Evolutionary conservation across 148 eudicot genomes (phyloP).

Genomic region (Rheum nobile): DNA sequence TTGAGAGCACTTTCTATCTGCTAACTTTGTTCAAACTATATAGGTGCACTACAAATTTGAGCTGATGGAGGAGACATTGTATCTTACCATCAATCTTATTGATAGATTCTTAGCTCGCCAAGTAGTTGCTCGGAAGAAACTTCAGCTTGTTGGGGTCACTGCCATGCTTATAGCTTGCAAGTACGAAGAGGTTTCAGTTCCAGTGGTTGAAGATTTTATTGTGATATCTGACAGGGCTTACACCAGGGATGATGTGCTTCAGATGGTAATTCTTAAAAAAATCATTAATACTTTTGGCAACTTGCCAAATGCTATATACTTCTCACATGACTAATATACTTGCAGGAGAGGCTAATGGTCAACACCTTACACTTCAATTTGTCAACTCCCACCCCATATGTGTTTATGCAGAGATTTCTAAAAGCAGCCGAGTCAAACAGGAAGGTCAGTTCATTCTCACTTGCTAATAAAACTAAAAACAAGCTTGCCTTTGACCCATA

Average conservation of each 20-base stretch:
- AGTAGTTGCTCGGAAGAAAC: slow-evolving; percentile 56
- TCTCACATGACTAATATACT: slow-evolving; percentile 3
- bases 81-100: slow-evolving; percentile 64
- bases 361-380: slow-evolving; percentile 63
- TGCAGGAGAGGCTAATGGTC: slow-evolving; percentile 64
- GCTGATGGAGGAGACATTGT: slow-evolving; percentile 84
- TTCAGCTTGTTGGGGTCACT: slow-evolving; percentile 78
- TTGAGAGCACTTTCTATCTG: background rate
- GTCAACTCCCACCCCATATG: slow-evolving; percentile 71
- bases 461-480: background rate
- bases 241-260: slow-evolving; percentile 54
- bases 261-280: slow-evolving; percentile 38
- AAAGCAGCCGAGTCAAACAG: slow-evolving; percentile 64
- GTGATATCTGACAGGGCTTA: slow-evolving; percentile 76
- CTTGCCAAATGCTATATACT: background rate
- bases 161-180: slow-evolving; percentile 91
- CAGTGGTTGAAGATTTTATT: slow-evolving; percentile 64
- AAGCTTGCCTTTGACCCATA: background rate
- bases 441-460: slow-evolving; percentile 27
- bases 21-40: background rate
- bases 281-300: background rate
- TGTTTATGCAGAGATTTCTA: slow-evolving; percentile 69
- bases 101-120: slow-evolving; percentile 63
- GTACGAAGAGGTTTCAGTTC: slow-evolving; percentile 79
- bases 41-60: slow-evolving; percentile 92